Base-by-base conservation (phyloP, 768 basidiomycete genomes). In the Termitomyces sp. region DNA sequence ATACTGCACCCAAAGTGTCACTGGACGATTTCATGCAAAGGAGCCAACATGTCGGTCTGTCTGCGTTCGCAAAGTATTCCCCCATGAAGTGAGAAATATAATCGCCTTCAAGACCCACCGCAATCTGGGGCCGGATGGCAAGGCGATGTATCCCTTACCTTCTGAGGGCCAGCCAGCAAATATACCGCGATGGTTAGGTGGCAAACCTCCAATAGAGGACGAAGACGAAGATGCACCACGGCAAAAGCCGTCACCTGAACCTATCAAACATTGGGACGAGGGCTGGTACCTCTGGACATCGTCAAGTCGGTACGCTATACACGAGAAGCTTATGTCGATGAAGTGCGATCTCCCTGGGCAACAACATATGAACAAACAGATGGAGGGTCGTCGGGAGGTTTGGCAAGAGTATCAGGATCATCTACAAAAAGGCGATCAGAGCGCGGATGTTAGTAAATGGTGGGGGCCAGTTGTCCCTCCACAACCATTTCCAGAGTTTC, bases 281-380 rank as follows among this genome's bases (percentile, higher is more conserved):
- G 89, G 89, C 5, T 87, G 81, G 79, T 92, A 92, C 65, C 63
- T 92, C 41, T 90, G 88, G 87, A 78, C 82, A 50, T 80, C 81
- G 16, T 75, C 75, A 53, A 83, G 77, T 48, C 74, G 77, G 47
- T 75, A 74, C 66, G 82, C 79, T 11, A 75, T 79, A 8, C 74
- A 78, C 60, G 81, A 86, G 65, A 84, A 82, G 63, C 69, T 85
- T 49, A 71, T 80, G 17, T 74, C 76, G 48, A 90, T 91, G 88
- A 77, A 75, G 62, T 66, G 75, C 55, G 81, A 80, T 58, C 72
- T 91, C 42, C 76, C 76, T 54, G 66, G 68, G 46, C 87, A 89
- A 68, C 73, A 76, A 42, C 59, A 70, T 45, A 69, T 76, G 62
- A 72, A 78, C 32, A 59, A 68, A 21, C 59, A 69, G 43, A 77